Conservation (phyloP, 2,329 filamentous ascomycete genomes). For the Westerdykella sp. region DNA sequence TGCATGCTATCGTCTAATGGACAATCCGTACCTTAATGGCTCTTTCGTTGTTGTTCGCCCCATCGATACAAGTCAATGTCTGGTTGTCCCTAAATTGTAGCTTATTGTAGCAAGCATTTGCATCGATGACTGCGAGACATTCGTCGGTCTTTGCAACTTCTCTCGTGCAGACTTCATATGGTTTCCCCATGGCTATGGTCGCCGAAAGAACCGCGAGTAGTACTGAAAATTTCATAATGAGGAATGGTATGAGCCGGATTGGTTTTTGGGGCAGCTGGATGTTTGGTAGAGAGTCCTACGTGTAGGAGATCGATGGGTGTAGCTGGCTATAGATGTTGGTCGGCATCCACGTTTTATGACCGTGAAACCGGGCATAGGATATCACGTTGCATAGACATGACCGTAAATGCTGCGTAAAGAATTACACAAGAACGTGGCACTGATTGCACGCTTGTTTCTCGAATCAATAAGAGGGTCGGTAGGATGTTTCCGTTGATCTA, state of each 20-base stretch:
- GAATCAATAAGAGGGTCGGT: slow-evolving; percentile 5
- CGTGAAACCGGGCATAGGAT: neutral
- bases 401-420: neutral
- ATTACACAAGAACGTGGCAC: slow-evolving; percentile 6
- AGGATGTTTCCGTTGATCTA: slow-evolving; percentile 6
- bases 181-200: slow-evolving; percentile 10
- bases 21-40: slow-evolving; percentile 16
- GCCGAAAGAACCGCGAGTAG: slow-evolving; percentile 7
- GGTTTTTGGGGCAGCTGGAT: neutral
- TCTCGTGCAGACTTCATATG: slow-evolving; percentile 17
- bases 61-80: slow-evolving; percentile 24
- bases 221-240: slow-evolving; percentile 14
- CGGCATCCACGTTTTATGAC: too few species aligned
- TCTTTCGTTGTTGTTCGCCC: slow-evolving; percentile 15
- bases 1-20: neutral
- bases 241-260: too few species aligned
- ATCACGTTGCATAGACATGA: slow-evolving; percentile 2
- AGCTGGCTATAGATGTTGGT: slow-evolving; percentile 5
- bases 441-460: slow-evolving; percentile 1
- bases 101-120: slow-evolving; percentile 30
- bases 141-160: slow-evolving; percentile 22
- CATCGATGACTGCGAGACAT: slow-evolving; percentile 26
- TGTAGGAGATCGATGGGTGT: slow-evolving; percentile 2
- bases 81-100: slow-evolving; percentile 14
- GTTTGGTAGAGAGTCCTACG: slow-evolving; percentile 1